Base-by-base conservation (phyloP, 495 filamentous ascomycete species). In the Tetracladium marchalianum region DNA sequence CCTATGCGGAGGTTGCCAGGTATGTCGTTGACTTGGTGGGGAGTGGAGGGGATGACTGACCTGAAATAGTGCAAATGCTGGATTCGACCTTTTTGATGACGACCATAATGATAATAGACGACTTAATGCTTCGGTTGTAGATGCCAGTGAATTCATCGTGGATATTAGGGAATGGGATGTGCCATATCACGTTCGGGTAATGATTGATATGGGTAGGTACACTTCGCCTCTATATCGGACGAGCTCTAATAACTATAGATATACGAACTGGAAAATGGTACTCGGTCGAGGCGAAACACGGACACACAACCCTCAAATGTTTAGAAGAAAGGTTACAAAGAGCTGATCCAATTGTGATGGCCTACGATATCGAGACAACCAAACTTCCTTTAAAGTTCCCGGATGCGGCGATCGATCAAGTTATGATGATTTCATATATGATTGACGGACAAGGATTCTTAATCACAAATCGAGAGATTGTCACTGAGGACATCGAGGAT, bases 351-450 rank as follows among this genome's bases (percentile, higher is more conserved):
- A 86, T 99, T 15, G 85, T 99, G 13, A 82, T 99, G 69, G 92
- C 92, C 11, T 99, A 78, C 66, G 92, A 99, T 77, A 99, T 99
- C 58, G 92, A 99, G 61, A 97, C 92, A 17, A 93, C 87, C 4
- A 99, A 99, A 55, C 71, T 94, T 31, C 92, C 92, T 11, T 70
- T 99, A 40, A 99, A 99, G 62, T 99, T 99, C 59, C 92, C 92
- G n/a, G 93, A 97, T 60, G 82, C 92, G 0, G 73, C 86, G 1
- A 81, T 95, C 52, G 92, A 99, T 66, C 92, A 95, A 64, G 82
- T 99, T 54, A 99, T 99, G 90, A 99, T 99, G 92, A 93, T 99
- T 55, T 97, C 93, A 12, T 99, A 97, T 67, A 99, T 99, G 92
- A 97, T 99, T 52, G 92, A 99, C 56, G 92, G 93, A 1, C 90